Evolutionary conservation across 2,329 filamentous ascomycete species (phyloP).

Genomic region (Neopestalotiopsis rosae): DNA sequence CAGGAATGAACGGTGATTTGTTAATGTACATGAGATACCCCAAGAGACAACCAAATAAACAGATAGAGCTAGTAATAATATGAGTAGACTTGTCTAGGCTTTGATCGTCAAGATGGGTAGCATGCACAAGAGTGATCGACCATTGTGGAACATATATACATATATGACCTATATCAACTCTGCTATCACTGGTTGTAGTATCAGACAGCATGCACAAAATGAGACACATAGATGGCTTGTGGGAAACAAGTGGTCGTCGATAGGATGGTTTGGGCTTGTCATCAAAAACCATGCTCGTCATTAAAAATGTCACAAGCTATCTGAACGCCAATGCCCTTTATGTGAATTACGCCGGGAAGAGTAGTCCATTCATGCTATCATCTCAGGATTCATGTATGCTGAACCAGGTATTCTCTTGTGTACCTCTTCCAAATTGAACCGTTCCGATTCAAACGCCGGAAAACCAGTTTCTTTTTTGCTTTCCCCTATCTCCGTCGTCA

Average conservation of each 20-base stretch:
- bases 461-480: not conserved
- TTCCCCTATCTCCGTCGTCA: not conserved
- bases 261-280: slow-evolving; percentile 22
- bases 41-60: slow-evolving; percentile 8
- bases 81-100: not conserved
- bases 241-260: not conserved
- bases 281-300: slow-evolving; percentile 45
- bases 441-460: slow-evolving; percentile 6
- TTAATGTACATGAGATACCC: slow-evolving; percentile 26
- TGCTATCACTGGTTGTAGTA: too few relatives aligned
- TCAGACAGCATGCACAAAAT: not conserved
- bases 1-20: slow-evolving; percentile 42
- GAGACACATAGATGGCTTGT: not conserved
- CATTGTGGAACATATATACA: too few relatives aligned
- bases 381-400: slow-evolving; percentile 30
- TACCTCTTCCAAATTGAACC: slow-evolving; percentile 24
- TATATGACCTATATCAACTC: too few relatives aligned
- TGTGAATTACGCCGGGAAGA: slow-evolving; percentile 28
- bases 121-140: too few relatives aligned
- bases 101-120: too few relatives aligned
- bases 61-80: not conserved
- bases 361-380: slow-evolving; percentile 35
- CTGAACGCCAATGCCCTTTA: slow-evolving; percentile 55
- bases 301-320: slow-evolving; percentile 49
- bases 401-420: slow-evolving; percentile 24